These are phyloP conservation scores for Beauveria scarabaeidicola DNA, from an alignment of 2,329 filamentous ascomycete genomes.

Conservation along the genomic window DNA sequence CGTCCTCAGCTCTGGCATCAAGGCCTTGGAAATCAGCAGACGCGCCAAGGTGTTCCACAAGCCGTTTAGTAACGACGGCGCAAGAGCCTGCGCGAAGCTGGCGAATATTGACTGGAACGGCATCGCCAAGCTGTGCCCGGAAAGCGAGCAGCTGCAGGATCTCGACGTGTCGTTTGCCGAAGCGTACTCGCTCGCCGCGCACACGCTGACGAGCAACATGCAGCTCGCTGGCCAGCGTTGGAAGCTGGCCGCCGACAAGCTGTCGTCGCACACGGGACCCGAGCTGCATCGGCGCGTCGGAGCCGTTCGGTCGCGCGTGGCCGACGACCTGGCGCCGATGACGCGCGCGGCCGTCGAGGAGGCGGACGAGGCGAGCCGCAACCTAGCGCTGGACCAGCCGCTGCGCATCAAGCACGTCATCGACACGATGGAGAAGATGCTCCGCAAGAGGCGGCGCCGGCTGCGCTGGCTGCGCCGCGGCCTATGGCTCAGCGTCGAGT, in stretches of 20 bases:
- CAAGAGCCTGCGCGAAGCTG: constrained; percentile 16
- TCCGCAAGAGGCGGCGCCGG: constrained; percentile 56
- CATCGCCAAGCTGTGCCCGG: constrained; percentile 33
- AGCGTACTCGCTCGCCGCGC: constrained; percentile 43
- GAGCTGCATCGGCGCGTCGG: constrained; percentile 42
- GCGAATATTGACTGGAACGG: constrained; percentile 30
- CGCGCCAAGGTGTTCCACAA: constrained; percentile 46
- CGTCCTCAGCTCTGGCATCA: constrained; percentile 78
- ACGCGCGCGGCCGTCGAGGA: constrained; percentile 65
- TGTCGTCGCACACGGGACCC: constrained; percentile 48
- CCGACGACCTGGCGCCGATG: constrained; percentile 46
- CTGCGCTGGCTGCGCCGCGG: constrained; percentile 68
- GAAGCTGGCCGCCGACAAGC: constrained; percentile 50
- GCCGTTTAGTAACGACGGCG: constrained; percentile 21
- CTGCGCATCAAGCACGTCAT: constrained; percentile 72
- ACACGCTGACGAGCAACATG: constrained; percentile 40
- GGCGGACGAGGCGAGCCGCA: constrained; percentile 68
- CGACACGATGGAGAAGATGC: constrained; percentile 69
- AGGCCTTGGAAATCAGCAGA: constrained; percentile 70
- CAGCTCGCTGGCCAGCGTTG: constrained; percentile 43
- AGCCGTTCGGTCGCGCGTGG: constrained; percentile 36
- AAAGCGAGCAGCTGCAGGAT: constrained; percentile 23
- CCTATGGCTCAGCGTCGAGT: constrained; percentile 79
- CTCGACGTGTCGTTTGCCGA: constrained; percentile 33
- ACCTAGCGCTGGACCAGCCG: constrained; percentile 68